Evolutionary conservation across 116 monocot genomes (phyloP).

Genomic region (Zostera marina): DNA sequence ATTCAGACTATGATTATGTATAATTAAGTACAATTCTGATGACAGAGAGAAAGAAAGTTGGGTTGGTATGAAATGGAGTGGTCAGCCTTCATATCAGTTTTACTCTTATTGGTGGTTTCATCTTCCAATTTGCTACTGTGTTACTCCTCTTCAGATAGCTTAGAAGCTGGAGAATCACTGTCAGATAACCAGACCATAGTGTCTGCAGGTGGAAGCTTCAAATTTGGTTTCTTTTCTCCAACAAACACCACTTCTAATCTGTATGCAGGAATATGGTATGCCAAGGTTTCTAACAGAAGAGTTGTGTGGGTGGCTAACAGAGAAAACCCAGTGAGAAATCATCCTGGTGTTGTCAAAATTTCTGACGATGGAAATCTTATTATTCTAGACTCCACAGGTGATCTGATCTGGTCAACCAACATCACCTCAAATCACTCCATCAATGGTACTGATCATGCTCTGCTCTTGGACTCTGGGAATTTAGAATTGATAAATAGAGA

Average conservation of each 20-base stretch:
- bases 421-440: neutral
- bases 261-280: conserved; percentile 11
- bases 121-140: neutral
- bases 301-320: conserved; percentile 13
- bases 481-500: neutral
- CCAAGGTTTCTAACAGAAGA: neutral
- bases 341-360: neutral
- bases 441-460: neutral
- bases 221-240: conserved; percentile 7
- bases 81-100: neutral
- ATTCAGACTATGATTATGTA: too few species aligned
- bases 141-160: conserved; percentile 8
- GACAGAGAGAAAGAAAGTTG: too few species aligned
- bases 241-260: neutral
- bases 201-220: conserved; percentile 4
- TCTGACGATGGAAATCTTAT: conserved; percentile 3
- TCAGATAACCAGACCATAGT: conserved; percentile 9
- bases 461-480: conserved; percentile 8
- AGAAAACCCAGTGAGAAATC: neutral
- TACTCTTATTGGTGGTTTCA: neutral
- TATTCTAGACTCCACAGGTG: neutral
- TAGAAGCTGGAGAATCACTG: conserved; percentile 15
- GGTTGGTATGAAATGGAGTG: neutral
- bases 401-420: neutral
- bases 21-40: too few species aligned